Evolutionary conservation across 805 yeast genomes (phyloP).

Genomic region (Teunomyces pallodes): DNA sequence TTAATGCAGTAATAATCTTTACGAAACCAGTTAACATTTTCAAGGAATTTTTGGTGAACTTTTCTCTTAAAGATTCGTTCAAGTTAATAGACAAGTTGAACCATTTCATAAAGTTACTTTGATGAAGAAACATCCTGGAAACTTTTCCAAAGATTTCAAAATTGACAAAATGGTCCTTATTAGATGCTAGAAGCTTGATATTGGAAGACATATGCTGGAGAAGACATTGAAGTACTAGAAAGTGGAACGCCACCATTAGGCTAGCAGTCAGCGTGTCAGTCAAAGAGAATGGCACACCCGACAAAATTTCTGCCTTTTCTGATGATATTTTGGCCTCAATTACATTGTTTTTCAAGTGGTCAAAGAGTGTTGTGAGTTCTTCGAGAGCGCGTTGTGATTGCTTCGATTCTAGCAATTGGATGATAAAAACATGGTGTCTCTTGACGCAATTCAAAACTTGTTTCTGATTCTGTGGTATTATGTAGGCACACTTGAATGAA

Average conservation of each 20-base stretch:
- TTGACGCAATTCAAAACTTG: slow-evolving; percentile 13
- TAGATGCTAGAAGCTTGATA: slow-evolving; percentile 10
- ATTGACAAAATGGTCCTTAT: slow-evolving; percentile 10
- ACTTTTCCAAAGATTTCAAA: slow-evolving; percentile 10
- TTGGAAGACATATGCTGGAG: slow-evolving; percentile 21
- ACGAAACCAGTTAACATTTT: slow-evolving; percentile 25
- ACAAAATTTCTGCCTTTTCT: neutral
- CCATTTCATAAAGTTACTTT: slow-evolving; percentile 23
- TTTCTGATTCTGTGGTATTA: slow-evolving; percentile 7
- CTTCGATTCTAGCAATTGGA: slow-evolving; percentile 21
- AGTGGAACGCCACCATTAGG: slow-evolving; percentile 26
- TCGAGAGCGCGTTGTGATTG: slow-evolving; percentile 10
- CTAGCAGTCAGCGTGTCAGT: slow-evolving; percentile 5
- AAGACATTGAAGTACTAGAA: slow-evolving; percentile 24
- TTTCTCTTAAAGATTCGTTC: slow-evolving; percentile 9
- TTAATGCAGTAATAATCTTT: slow-evolving; percentile 17
- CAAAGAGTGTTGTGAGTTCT: slow-evolving; percentile 8
- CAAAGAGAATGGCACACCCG: slow-evolving; percentile 10
- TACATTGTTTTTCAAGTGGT: slow-evolving; percentile 9
- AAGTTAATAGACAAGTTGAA: slow-evolving; percentile 8
- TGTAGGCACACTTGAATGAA: slow-evolving; percentile 18
- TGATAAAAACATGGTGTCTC: slow-evolving; percentile 27
- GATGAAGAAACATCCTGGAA: slow-evolving; percentile 16
- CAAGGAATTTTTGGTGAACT: slow-evolving; percentile 19
- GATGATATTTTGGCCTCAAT: slow-evolving; percentile 1